These are phyloP conservation scores for Fraxinus nigra DNA, from an alignment of 305 asterid genomes.

Conservation along the genomic window DNA sequence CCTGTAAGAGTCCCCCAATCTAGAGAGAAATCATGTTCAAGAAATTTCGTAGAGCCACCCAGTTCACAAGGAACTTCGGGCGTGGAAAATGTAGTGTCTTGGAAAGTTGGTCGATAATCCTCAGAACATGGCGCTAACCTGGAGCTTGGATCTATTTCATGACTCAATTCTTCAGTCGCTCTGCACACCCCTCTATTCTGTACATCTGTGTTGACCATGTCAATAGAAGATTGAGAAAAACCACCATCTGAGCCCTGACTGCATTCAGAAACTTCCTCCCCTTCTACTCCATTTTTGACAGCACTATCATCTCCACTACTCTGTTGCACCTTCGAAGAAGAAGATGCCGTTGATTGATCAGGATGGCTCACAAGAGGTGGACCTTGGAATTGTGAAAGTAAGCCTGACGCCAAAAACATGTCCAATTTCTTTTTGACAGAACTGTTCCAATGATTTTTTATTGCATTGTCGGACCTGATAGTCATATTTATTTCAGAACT, in stretches of 20 bases:
- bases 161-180: conserved; percentile 38
- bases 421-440: conserved; percentile 97
- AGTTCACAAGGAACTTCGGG: conserved; percentile 49
- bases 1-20: conserved; percentile 60
- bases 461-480: conserved; percentile 78
- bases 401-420: conserved; percentile 80
- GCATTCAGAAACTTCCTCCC: conserved; percentile 88
- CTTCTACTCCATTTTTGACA: conserved; percentile 50
- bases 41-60: conserved; percentile 37
- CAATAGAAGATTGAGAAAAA: conserved; percentile 54
- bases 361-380: conserved; percentile 49
- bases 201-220: conserved; percentile 29
- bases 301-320: conserved; percentile 73
- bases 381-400: conserved; percentile 76
- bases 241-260: conserved; percentile 71
- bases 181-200: conserved; percentile 43
- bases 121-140: conserved; percentile 40
- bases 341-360: conserved; percentile 50
- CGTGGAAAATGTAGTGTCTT: conserved; percentile 42
- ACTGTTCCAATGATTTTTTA: conserved; percentile 98
- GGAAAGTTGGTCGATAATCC: conserved; percentile 43
- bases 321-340: conserved; percentile 69
- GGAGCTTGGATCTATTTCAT: conserved; percentile 5
- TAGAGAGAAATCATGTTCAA: conserved; percentile 46
- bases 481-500: background rate